Conservation (phyloP, 768 basidiomycete species). For the Russula emetica region DNA sequence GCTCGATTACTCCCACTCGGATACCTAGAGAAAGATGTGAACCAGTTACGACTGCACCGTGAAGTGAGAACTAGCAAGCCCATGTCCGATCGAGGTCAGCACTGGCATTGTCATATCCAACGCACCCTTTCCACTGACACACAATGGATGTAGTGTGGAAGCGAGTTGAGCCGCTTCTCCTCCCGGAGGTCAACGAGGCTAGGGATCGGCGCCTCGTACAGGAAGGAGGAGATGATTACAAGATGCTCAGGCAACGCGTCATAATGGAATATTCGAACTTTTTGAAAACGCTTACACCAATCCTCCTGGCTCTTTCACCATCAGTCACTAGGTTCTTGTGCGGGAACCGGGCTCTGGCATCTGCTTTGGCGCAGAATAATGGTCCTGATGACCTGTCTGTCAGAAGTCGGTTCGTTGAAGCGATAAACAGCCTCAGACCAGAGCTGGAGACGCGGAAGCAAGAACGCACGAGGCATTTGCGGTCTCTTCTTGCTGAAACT, state of each 20-base stretch:
- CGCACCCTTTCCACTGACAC: neutral
- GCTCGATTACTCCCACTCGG: slow-evolving; percentile 2
- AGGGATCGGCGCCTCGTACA: slow-evolving; percentile 8
- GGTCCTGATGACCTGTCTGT: neutral
- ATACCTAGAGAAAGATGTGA: slow-evolving; percentile 10
- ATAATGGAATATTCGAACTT: neutral
- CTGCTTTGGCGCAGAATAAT: neutral
- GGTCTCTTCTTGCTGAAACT: slow-evolving; percentile 10
- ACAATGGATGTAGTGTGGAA: slow-evolving; percentile 11
- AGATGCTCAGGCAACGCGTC: neutral
- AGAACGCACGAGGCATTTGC: slow-evolving; percentile 4
- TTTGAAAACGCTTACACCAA: neutral
- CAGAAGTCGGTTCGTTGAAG: neutral
- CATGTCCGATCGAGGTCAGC: slow-evolving; percentile 20
- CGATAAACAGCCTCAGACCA: neutral
- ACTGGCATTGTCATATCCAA: neutral
- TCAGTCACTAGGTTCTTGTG: slow-evolving; percentile 6
- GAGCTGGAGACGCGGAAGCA: slow-evolving; percentile 2
- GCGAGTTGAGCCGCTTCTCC: slow-evolving; percentile 12
- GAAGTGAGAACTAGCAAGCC: slow-evolving; percentile 22
- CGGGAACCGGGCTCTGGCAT: slow-evolving; percentile 7
- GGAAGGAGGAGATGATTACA: neutral
- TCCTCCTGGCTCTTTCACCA: slow-evolving; percentile 12
- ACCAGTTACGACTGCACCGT: slow-evolving; percentile 9
- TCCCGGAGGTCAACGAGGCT: slow-evolving; percentile 2